phyloP scores from a whole-genome alignment of 352 stramenopile genomes.

The Phytophthora rubi region DNA sequence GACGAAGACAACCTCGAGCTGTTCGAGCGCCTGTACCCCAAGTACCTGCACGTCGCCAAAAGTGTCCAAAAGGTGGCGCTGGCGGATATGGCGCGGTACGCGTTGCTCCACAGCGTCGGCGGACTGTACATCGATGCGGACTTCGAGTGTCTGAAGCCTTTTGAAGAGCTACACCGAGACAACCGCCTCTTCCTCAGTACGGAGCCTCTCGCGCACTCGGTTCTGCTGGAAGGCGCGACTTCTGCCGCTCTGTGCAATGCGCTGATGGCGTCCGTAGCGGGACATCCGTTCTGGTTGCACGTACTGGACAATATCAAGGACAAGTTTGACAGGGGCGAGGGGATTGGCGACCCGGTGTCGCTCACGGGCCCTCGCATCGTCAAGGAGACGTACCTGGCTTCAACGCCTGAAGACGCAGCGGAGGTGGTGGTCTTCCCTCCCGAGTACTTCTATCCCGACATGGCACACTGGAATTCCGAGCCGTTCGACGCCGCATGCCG shows the following conservation, averaged over 20 bases:
- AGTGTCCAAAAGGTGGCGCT: background rate
- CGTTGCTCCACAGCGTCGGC: background rate
- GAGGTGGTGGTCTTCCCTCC: background rate
- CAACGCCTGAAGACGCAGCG: background rate
- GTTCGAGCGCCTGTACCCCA: background rate
- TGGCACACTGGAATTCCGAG: background rate
- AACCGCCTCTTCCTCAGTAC: background rate
- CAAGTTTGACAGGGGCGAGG: background rate
- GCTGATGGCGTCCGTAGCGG: background rate
- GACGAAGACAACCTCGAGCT: background rate
- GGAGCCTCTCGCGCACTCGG: background rate
- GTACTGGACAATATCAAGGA: background rate
- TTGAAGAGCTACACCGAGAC: background rate
- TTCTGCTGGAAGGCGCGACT: background rate
- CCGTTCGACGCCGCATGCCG: background rate
- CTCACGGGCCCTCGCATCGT: background rate
- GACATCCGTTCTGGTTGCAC: background rate
- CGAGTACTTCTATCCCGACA: background rate
- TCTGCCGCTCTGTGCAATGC: background rate
- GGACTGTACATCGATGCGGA: background rate
- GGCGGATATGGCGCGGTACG: background rate
- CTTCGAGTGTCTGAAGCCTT: background rate
- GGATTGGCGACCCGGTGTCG: background rate
- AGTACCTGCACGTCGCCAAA: background rate
- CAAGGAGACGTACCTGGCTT: background rate